These are phyloP conservation scores for Zasmidium angulare DNA, from an alignment of 2,329 filamentous ascomycete species.

Conservation along the genomic window DNA sequence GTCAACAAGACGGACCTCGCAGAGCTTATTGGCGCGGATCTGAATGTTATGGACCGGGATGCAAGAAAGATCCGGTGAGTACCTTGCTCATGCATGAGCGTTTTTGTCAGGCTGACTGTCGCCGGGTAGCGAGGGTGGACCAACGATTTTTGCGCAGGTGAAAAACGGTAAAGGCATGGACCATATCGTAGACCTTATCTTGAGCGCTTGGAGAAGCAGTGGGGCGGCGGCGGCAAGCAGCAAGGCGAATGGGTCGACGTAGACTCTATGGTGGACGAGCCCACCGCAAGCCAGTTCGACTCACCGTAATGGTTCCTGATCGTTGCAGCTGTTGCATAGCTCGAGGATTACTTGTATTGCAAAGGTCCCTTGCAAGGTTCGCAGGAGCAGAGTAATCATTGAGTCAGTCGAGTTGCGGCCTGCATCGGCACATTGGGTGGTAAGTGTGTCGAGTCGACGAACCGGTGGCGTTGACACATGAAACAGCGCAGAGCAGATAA, in stretches of 20 bases:
- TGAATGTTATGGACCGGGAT: conserved; percentile 92
- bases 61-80: conserved; percentile 73
- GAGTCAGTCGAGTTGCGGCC: neutral
- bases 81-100: neutral
- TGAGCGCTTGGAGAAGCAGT: conserved; percentile 89
- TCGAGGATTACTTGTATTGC: too few relatives aligned
- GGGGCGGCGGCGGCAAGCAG: conserved; percentile 57
- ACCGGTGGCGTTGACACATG: neutral
- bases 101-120: neutral
- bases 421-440: neutral
- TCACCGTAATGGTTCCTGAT: neutral
- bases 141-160: conserved; percentile 95
- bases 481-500: neutral
- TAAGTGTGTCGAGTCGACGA: neutral
- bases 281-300: too few relatives aligned
- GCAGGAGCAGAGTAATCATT: neutral
- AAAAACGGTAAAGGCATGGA: conserved; percentile 84
- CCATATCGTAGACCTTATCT: conserved; percentile 81
- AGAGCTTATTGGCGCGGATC: conserved; percentile 83
- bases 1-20: conserved; percentile 98
- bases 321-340: neutral
- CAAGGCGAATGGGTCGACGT: neutral
- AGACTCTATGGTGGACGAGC: neutral
- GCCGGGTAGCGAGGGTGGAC: conserved; percentile 72
- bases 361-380: neutral